Base-by-base conservation (phyloP, 2,329 filamentous ascomycete genomes). In the Cordyceps fumosorosea region DNA sequence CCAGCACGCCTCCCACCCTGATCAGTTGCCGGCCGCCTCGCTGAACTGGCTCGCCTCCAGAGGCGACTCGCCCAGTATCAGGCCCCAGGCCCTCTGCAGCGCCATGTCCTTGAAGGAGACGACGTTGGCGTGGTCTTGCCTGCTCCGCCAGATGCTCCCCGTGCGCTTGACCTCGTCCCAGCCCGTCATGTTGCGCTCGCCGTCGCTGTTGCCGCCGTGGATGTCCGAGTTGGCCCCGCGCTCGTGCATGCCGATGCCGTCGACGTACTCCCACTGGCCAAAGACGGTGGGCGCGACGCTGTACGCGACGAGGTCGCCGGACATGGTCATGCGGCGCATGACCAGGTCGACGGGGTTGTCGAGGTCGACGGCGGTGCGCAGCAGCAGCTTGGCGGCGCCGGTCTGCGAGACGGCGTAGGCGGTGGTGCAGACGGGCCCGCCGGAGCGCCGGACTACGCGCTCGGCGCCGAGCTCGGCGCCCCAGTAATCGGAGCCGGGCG, bases 301-400 rank as follows among this genome's bases (percentile, higher is more conserved):
- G 60, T 71, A 72, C 0, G 65, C 58, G 18, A 65, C 50, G 16
- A 72, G 62, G 29, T 71, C 65, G 18, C 61, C 62, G 18, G 57
- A 63, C 5, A 56, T 45, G 8, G 67, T 66, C 64, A 72, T 65
- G 3, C 60, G 51, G 11, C 62, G 60, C 47, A 72, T 71, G 22
- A 70, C 54, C 22, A 70, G 60, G 57, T 72, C 70, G 3, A 70
- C 59, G 20, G 69, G 68, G 12, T 67, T 58, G 61, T 72, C 66
- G 51, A 72, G 60, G 53, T 71, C 65, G 22, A 69, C 32, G 8
- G 64, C 63, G 22, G 52, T 16, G 45, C 60, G 60, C 34, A 62
- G 60, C 1, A 72, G 63, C 18, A 72, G 62, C 63, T 72, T 71
- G 14, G 67, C 68, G 3, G 70, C 70, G 24, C 70, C 70, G 0